Conservation (phyloP, 208 protist species). For the Acanthamoeba castellanii region DNA sequence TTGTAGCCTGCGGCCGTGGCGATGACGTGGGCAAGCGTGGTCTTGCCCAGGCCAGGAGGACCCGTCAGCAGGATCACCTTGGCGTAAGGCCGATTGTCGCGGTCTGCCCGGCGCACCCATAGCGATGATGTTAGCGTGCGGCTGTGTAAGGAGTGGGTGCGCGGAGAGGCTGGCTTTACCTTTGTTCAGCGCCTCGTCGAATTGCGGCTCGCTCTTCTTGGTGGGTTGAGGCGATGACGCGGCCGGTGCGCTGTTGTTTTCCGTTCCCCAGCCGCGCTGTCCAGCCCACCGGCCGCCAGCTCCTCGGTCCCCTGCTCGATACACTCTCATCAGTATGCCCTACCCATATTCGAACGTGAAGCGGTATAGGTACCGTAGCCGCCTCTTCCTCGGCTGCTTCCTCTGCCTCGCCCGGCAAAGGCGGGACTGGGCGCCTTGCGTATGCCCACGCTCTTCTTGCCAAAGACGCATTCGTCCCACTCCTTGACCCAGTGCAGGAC, state of each 20-base stretch:
- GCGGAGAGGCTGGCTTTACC: neutral
- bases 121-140: too few species aligned
- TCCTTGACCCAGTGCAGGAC: slow-evolving; percentile 69
- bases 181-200: neutral
- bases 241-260: neutral
- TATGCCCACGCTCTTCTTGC: slow-evolving; percentile 55
- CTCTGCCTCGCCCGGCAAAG: neutral
- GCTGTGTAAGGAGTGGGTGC: too few species aligned
- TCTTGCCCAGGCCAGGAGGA: slow-evolving; percentile 97
- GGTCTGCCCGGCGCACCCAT: neutral
- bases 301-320: neutral
- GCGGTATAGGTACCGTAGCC: neutral
- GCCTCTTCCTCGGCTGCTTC: neutral
- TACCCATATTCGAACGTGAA: neutral
- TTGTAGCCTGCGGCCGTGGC: slow-evolving; percentile 95
- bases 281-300: neutral
- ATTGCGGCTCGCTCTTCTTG: neutral
- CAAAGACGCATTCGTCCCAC: slow-evolving; percentile 74
- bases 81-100: slow-evolving; percentile 57
- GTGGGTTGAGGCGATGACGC: neutral
- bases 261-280: slow-evolving; percentile 28
- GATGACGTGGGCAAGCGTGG: slow-evolving; percentile 95
- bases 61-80: slow-evolving; percentile 91
- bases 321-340: neutral
- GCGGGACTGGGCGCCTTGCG: neutral